Percentiles rank a stretch among this genome's conserved stretches.
Conservation (phyloP, 805 yeast species). For the Blastobotrys americana region DNA sequence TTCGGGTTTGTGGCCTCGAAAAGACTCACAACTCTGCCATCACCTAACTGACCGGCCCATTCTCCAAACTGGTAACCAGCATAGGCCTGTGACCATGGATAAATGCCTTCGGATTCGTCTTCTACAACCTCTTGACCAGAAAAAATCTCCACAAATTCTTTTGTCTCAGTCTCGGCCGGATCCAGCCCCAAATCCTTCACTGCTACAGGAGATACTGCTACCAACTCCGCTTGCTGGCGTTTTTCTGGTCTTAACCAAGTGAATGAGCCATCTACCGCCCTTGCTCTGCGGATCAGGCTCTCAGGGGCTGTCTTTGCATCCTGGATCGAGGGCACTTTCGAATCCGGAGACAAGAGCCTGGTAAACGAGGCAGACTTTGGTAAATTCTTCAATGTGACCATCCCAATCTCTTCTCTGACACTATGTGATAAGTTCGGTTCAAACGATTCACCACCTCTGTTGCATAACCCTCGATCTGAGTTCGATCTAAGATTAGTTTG, state of each 20-base stretch:
- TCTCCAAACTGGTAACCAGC: slow-evolving; percentile 96
- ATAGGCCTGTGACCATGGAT: slow-evolving; percentile 85
- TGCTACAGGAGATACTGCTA: slow-evolving; percentile 56
- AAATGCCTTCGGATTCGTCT: slow-evolving; percentile 33
- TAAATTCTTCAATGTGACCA: slow-evolving; percentile 5
- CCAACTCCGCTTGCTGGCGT: slow-evolving; percentile 38
- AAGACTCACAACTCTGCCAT: slow-evolving; percentile 80
- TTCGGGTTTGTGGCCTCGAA: slow-evolving; percentile 54
- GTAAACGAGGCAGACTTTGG: slow-evolving; percentile 30
- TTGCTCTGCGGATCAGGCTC: slow-evolving; percentile 42
- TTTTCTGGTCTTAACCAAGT: slow-evolving; percentile 68
- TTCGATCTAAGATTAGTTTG: too few relatives aligned
- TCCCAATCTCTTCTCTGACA: too few relatives aligned
- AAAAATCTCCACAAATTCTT: slow-evolving; percentile 46
- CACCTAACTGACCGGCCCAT: slow-evolving; percentile 97
- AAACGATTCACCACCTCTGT: too few relatives aligned
- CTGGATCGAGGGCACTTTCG: slow-evolving; percentile 33
- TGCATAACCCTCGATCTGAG: too few relatives aligned
- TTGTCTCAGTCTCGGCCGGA: slow-evolving; percentile 34
- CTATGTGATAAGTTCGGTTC: too few relatives aligned
- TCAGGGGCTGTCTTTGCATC: slow-evolving; percentile 26
- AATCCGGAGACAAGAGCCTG: slow-evolving; percentile 32
- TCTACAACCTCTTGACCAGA: slow-evolving; percentile 50
- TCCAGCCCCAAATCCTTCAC: slow-evolving; percentile 53
- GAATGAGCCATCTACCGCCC: slow-evolving; percentile 56